A percentile compares a stretch with the other conserved stretches of the same genome.
Conservation (phyloP, 75 land plant genomes). For the Isoetes taiwanensis region DNA sequence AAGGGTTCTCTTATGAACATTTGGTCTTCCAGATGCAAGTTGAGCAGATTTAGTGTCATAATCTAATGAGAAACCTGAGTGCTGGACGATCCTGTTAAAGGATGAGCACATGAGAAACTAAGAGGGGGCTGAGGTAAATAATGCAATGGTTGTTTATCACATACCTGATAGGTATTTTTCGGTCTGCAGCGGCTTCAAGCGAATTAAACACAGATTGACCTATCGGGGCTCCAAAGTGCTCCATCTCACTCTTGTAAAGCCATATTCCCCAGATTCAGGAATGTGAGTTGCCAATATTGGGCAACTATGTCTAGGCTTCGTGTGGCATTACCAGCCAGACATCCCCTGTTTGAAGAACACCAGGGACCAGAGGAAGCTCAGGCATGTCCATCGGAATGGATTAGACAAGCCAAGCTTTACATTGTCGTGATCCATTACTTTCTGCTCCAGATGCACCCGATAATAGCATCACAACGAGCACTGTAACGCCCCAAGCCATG, state of each 20-base stretch:
- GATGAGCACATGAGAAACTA: no score
- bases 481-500: no score
- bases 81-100: constrained; percentile 62
- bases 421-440: no score
- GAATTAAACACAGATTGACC: constrained; percentile 44
- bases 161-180: constrained; percentile 44
- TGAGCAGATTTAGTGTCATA: constrained; percentile 47
- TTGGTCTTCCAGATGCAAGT: constrained; percentile 60
- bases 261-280: constrained; percentile 67
- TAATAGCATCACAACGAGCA: no score
- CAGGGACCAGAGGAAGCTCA: constrained; percentile 48
- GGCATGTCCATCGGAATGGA: constrained; percentile 88
- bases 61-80: constrained; percentile 61
- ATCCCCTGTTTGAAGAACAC: constrained; percentile 44
- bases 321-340: constrained; percentile 66
- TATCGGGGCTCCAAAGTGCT: constrained; percentile 44
- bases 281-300: constrained; percentile 75
- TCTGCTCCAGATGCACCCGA: no score
- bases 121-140: no score
- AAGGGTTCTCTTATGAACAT: constrained; percentile 55
- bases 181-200: constrained; percentile 53
- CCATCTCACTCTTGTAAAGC: constrained; percentile 55
- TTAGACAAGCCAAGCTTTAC: constrained; percentile 81
- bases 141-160: no score
- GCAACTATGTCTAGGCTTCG: constrained; percentile 43